These are phyloP conservation scores for Didymella keratinophila DNA, from an alignment of 2,329 filamentous ascomycete genomes.

Conservation along the genomic window DNA sequence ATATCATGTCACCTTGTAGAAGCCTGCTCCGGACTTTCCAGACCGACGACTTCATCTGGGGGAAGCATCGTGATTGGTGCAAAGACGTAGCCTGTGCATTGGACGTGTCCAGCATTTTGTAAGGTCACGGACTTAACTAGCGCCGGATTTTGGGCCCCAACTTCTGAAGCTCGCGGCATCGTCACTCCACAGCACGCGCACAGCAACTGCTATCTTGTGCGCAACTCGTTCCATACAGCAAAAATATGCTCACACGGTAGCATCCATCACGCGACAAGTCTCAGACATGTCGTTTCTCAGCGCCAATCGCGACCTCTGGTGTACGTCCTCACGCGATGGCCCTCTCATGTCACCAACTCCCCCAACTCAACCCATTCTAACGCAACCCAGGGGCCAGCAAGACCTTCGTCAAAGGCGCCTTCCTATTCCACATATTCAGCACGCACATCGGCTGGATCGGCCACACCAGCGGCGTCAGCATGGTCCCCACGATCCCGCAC, in stretches of 20 bases:
- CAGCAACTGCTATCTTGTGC: background rate
- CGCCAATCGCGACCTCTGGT: constrained; percentile 16
- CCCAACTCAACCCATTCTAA: too few species aligned
- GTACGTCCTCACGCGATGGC: too few species aligned
- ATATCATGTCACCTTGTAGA: constrained; percentile 25
- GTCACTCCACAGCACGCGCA: constrained; percentile 1
- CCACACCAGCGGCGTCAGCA: constrained; percentile 75
- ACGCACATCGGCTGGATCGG: constrained; percentile 68
- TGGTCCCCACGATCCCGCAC: constrained; percentile 79
- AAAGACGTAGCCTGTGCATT: background rate
- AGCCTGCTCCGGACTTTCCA: constrained; percentile 27
- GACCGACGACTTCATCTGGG: constrained; percentile 31
- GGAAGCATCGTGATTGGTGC: constrained; percentile 21
- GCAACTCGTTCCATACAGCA: background rate
- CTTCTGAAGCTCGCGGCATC: constrained; percentile 5
- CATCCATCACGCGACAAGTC: constrained; percentile 1
- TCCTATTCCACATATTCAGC: constrained; percentile 47
- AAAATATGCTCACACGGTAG: constrained; percentile 14
- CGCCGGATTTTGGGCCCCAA: constrained; percentile 20
- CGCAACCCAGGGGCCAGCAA: constrained; percentile 19
- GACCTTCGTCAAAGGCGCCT: constrained; percentile 24
- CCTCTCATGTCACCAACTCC: too few species aligned
- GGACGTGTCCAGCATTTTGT: background rate
- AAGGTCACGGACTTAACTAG: constrained; percentile 21
- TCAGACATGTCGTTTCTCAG: constrained; percentile 13